These are phyloP conservation scores for Pseudotsuga menziesii DNA, from an alignment of 75 land plant genomes.

Conservation along the genomic window DNA sequence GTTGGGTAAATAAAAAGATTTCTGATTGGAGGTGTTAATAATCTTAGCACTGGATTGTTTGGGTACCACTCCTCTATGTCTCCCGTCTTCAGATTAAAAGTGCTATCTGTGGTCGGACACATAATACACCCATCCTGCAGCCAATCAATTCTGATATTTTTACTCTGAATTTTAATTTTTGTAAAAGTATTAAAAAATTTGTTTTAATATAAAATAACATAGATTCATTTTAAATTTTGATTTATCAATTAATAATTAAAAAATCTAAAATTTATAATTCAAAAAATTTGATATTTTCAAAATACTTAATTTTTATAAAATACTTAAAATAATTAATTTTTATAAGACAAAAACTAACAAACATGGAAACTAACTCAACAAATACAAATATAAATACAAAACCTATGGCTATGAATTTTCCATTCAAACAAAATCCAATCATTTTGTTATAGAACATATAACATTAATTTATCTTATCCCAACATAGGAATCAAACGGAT, in stretches of 20 bases:
- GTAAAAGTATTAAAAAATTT: background rate
- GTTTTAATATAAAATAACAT: background rate
- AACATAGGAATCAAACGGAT: background rate
- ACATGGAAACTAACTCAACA: background rate
- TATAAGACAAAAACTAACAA: background rate
- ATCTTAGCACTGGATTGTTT: slow-evolving; percentile 79
- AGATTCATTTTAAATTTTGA: too few relatives aligned
- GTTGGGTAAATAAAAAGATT: slow-evolving; percentile 64
- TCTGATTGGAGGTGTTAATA: slow-evolving; percentile 72
- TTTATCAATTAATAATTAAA: too few relatives aligned
- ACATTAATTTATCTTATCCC: too few relatives aligned
- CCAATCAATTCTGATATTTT: background rate
- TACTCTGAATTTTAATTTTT: background rate
- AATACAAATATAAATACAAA: background rate
- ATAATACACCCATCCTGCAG: slow-evolving; percentile 92
- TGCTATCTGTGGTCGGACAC: slow-evolving; percentile 93
- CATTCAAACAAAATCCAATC: too few relatives aligned
- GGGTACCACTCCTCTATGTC: slow-evolving; percentile 95
- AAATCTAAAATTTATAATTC: too few relatives aligned
- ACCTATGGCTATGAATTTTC: too few relatives aligned
- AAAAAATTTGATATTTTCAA: too few relatives aligned
- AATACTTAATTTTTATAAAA: too few relatives aligned
- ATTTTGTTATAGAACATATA: too few relatives aligned
- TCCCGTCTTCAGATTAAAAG: slow-evolving; percentile 90
- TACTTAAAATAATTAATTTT: too few relatives aligned